Conservation (phyloP, 2,329 filamentous ascomycete species). For the Blastomyces silverae region DNA sequence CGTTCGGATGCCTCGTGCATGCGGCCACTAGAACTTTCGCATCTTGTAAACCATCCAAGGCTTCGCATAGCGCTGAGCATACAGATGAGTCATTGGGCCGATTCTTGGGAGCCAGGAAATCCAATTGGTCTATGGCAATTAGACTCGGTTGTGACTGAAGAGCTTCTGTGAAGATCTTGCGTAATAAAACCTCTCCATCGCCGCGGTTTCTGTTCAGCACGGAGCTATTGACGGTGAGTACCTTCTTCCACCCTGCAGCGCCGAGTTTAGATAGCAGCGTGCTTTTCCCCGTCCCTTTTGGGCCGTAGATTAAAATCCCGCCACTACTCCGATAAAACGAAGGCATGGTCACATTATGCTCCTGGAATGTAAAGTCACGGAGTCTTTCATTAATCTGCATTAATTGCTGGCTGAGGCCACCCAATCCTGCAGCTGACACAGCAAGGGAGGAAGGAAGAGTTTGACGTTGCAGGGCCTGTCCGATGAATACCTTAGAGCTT, state of each 20-base stretch:
- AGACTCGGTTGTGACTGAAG: constrained; percentile 64
- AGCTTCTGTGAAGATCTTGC: constrained; percentile 64
- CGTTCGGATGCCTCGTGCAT: constrained; percentile 63
- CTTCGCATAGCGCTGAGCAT: constrained; percentile 37
- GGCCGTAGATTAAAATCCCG: constrained; percentile 69
- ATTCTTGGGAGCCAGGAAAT: constrained; percentile 58
- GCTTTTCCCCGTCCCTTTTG: constrained; percentile 77
- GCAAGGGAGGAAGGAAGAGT: constrained; percentile 21
- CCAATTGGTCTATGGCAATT: constrained; percentile 70
- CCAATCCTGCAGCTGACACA: constrained; percentile 49
- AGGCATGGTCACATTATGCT: constrained; percentile 33
- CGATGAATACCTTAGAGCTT: constrained; percentile 31
- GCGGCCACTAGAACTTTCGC: constrained; percentile 65
- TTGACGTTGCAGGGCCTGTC: constrained; percentile 19
- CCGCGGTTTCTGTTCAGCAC: constrained; percentile 34
- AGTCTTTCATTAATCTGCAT: constrained; percentile 61
- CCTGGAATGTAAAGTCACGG: constrained; percentile 44
- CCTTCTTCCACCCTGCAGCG: constrained; percentile 61
- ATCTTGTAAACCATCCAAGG: constrained; percentile 35
- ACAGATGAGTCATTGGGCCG: constrained; percentile 42
- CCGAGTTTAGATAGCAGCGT: constrained; percentile 63
- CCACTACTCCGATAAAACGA: constrained; percentile 42
- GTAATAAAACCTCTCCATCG: constrained; percentile 50
- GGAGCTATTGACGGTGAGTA: constrained; percentile 46
- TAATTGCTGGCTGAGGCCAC: constrained; percentile 61